Evolutionary conservation across 192 early-diverging fungal genomes (phyloP), one percentile per base, ranked within the genome.

Genomic region (Coemansia sp.): DNA sequence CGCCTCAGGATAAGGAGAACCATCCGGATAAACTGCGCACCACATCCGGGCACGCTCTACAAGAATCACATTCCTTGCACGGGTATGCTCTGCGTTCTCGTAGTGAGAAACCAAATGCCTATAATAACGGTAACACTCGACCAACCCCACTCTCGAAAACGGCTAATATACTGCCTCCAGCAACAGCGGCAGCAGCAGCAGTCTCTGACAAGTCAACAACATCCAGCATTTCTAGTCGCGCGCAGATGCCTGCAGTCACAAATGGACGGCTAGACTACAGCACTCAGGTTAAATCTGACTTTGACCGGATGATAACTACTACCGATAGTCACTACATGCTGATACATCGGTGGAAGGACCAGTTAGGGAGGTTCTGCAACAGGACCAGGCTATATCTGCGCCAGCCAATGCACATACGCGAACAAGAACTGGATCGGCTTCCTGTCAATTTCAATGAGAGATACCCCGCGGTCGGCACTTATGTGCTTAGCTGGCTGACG

Each of bases 401-500:
- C 57, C 59, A 64, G 45, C 54, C 74, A 2, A 49, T 61, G 23
- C 44, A 53, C 34, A 51, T 53, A 12, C 56, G 67, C 34, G 68
- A 67, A 40, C 55, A 41, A 3, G 55, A 71, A 54, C 53, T 71
- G 42, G 50, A 25, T 33, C 9, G 38, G 13, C 12, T 45, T 18
- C 23, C 27, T 5, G 17, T 44, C 41, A 8, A 38, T 50, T 30
- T 41, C 53, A n/a, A 47, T 22, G 19, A 23, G 50, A 45, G 70
- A 67, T 59, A 54, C 33, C 21, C 76, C 17, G 61, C 52, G 7
- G 74, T 78, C 3, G 74, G 74, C 53, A 70, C 92, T 24, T 96
- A 93, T 58, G 81, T 98, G 37, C 82, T 83, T 23, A 93, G 89
- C 66, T 98, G 94, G 93, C 83, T 97, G 53, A 87, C 87, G 57